Evolutionary conservation across 139 green algal species (phyloP).

Genomic region (Chlorella sp.): DNA sequence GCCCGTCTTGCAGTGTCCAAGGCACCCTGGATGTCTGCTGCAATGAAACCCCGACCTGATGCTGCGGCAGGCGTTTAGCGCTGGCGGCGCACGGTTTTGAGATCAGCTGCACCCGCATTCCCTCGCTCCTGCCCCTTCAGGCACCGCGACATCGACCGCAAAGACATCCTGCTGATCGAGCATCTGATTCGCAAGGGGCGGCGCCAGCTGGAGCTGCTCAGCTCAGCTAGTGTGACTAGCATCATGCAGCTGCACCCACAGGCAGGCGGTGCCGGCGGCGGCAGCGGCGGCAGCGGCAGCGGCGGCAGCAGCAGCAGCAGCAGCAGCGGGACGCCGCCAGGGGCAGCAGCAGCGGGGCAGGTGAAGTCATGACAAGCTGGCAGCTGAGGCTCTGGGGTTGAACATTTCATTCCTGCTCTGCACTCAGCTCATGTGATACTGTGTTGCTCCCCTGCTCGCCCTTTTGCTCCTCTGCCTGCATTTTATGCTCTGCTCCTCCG

Average conservation of each 20-base stretch:
- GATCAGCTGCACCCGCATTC: background rate
- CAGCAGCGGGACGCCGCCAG: background rate
- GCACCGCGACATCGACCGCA: slow-evolving; percentile 12
- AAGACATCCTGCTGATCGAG: slow-evolving; percentile 40
- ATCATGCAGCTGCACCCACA: background rate
- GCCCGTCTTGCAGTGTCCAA: background rate
- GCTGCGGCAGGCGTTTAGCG: background rate
- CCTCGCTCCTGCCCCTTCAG: background rate
- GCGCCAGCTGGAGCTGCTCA: slow-evolving; percentile 42
- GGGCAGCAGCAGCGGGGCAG: background rate
- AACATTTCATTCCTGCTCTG: background rate
- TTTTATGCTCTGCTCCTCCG: background rate
- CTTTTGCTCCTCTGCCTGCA: background rate
- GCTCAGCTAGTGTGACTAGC: background rate
- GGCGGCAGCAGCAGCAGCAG: background rate
- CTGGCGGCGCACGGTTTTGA: too few relatives aligned
- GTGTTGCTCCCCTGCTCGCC: background rate
- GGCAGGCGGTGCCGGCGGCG: background rate
- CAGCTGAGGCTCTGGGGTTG: background rate
- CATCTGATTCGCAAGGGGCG: slow-evolving; percentile 38
- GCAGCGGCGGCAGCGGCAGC: background rate
- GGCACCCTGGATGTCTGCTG: background rate
- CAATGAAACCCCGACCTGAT: background rate
- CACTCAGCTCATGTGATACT: background rate
- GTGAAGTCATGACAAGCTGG: background rate